Evolutionary conservation across 228 moss, liverwort and hornwort genomes (phyloP).

Genomic region (Sphagnum fallax): DNA sequence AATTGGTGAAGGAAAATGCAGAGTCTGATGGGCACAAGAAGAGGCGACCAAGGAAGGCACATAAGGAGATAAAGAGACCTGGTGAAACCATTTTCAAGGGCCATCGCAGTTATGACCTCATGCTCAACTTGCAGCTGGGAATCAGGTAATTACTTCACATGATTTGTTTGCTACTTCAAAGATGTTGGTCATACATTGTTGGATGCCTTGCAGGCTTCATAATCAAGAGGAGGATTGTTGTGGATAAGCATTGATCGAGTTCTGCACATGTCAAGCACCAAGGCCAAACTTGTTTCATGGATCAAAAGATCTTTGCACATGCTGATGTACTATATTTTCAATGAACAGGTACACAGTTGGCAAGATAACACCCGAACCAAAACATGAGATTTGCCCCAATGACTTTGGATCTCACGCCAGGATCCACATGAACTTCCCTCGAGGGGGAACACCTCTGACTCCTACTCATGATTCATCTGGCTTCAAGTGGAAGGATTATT

Average conservation of each 20-base stretch:
- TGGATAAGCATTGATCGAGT: too few species aligned
- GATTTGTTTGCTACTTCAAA: too few species aligned
- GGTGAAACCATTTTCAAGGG: constrained; percentile 98
- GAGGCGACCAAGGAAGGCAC: constrained; percentile 53
- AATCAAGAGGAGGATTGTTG: too few species aligned
- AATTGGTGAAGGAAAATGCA: constrained; percentile 69
- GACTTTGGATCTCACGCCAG: constrained; percentile 87
- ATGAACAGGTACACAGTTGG: constrained; percentile 88
- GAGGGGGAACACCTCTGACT: constrained; percentile 75
- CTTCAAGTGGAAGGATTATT: constrained; percentile 99
- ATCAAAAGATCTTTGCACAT: too few species aligned
- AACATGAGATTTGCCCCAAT: constrained; percentile 65
- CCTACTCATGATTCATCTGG: constrained; percentile 89
- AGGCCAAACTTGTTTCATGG: too few species aligned
- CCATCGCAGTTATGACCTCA: constrained; percentile 95
- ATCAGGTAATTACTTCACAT: constrained; percentile 46
- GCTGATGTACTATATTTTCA: too few species aligned
- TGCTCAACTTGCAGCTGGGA: constrained; percentile 98
- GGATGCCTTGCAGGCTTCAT: too few species aligned
- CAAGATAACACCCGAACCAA: constrained; percentile 87
- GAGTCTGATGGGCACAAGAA: constrained; percentile 54
- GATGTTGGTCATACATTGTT: too few species aligned
- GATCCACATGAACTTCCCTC: constrained; percentile 90
- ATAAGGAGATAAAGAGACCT: constrained; percentile 74
- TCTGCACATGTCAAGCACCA: too few species aligned